These are phyloP conservation scores for Macrolepiota fuliginosa DNA, from an alignment of 768 basidiomycete species.

Conservation along the genomic window DNA sequence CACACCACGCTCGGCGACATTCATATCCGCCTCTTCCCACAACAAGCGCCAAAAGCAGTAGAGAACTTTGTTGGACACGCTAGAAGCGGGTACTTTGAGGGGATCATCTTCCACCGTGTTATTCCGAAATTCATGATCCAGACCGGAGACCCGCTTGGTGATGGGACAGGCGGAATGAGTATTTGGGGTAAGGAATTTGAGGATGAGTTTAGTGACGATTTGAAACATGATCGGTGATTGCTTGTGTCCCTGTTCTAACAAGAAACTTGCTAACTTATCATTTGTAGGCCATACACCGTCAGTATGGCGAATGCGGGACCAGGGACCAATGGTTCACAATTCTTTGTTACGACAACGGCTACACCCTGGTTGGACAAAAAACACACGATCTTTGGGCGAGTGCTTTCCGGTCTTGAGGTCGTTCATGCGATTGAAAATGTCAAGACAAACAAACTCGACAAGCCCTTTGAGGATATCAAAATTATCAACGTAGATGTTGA, in stretches of 20 bases:
- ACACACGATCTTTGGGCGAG: conserved; percentile 91
- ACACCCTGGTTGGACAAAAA: conserved; percentile 93
- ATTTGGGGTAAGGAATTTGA: conserved; percentile 92
- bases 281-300: conserved; percentile 81
- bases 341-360: conserved; percentile 96
- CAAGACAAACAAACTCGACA: conserved; percentile 80
- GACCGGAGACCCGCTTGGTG: conserved; percentile 92
- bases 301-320: conserved; percentile 96
- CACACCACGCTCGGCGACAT: conserved; percentile 97
- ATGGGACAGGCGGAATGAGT: conserved; percentile 88
- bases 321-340: conserved; percentile 91
- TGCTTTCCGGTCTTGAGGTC: conserved; percentile 83
- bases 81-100: conserved; percentile 87
- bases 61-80: conserved; percentile 97
- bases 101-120: conserved; percentile 93
- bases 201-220: conserved; percentile 87
- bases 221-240: conserved; percentile 84
- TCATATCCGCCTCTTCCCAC: conserved; percentile 83
- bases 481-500: conserved; percentile 79
- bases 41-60: conserved; percentile 90
- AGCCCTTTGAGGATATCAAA: conserved; percentile 92
- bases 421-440: conserved; percentile 91
- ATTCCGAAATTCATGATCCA: conserved; percentile 99
- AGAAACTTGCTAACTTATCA: neutral
- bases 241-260: neutral